These are phyloP conservation scores for Aspergillus sergii DNA, from an alignment of 2,329 filamentous ascomycete species.

Conservation along the genomic window DNA sequence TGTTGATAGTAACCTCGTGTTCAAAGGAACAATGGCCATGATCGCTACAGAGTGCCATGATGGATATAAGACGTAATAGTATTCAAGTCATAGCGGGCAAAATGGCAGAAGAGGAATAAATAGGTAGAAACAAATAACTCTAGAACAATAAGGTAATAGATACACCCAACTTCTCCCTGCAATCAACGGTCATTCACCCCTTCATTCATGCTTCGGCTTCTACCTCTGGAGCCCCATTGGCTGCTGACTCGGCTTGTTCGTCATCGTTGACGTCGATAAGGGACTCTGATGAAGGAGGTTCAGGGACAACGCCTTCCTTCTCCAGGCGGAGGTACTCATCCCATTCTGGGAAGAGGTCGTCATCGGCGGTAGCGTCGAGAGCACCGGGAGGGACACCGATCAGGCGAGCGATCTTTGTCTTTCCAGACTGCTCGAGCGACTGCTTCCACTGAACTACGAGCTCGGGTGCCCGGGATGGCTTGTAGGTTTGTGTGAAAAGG, in stretches of 20 bases:
- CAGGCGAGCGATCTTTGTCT: slow-evolving; percentile 79
- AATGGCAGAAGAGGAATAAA: slow-evolving; percentile 19
- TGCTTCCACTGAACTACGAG: slow-evolving; percentile 81
- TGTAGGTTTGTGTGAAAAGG: slow-evolving; percentile 93
- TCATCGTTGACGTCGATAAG: slow-evolving; percentile 46
- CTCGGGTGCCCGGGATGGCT: slow-evolving; percentile 71
- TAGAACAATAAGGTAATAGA: background rate
- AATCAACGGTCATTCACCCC: background rate
- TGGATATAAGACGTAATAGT: background rate
- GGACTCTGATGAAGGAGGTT: slow-evolving; percentile 41
- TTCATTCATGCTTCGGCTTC: slow-evolving; percentile 24
- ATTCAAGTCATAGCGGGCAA: background rate
- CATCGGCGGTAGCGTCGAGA: slow-evolving; percentile 54
- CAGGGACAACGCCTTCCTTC: slow-evolving; percentile 62
- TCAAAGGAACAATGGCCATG: background rate
- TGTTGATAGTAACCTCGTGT: background rate
- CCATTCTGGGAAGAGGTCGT: slow-evolving; percentile 95
- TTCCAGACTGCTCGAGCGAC: slow-evolving; percentile 79
- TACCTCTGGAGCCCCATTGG: slow-evolving; percentile 36
- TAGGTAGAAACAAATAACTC: background rate
- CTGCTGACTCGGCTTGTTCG: slow-evolving; percentile 32
- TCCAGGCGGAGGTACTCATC: slow-evolving; percentile 85
- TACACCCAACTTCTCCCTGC: background rate
- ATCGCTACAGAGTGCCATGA: background rate
- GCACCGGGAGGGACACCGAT: slow-evolving; percentile 81